Percentiles rank a stretch among this genome's conserved stretches.
These are phyloP conservation scores for Lentinula detonsa DNA, from an alignment of 768 basidiomycete species.

Conservation along the genomic window DNA sequence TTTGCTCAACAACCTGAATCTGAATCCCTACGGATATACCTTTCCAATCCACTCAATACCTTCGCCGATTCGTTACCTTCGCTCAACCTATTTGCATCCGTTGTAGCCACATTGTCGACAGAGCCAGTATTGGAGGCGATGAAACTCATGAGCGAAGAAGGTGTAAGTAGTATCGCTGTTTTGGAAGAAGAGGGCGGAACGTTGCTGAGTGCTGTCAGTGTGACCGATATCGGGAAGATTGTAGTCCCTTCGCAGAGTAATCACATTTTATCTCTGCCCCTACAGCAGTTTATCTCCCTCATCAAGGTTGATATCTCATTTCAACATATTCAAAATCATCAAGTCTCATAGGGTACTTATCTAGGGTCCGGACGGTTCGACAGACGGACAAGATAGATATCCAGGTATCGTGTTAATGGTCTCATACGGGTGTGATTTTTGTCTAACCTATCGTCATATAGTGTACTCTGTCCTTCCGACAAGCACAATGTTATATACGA, in stretches of 20 bases:
- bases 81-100: conserved; percentile 53
- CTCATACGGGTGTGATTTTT: not conserved
- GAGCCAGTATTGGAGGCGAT: conserved; percentile 74
- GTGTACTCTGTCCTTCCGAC: conserved; percentile 72
- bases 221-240: conserved; percentile 78
- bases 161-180: conserved; percentile 79
- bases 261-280: conserved; percentile 61
- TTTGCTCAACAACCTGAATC: conserved; percentile 44
- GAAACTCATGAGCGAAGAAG: conserved; percentile 80
- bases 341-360: conserved; percentile 2
- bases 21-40: conserved; percentile 37
- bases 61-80: conserved; percentile 52
- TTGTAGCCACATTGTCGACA: conserved; percentile 56
- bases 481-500: conserved; percentile 60
- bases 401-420: conserved; percentile 42
- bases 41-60: conserved; percentile 48
- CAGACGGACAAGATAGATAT: conserved; percentile 73
- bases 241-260: conserved; percentile 80
- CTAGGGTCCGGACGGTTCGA: conserved; percentile 68
- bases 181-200: conserved; percentile 58
- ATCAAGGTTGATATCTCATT: conserved; percentile 50
- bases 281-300: conserved; percentile 62
- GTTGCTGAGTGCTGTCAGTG: conserved; percentile 72
- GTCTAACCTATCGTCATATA: not conserved
- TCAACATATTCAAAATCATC: not conserved